A percentile compares a stretch with the other conserved stretches of the same genome.
phyloP scores from a whole-genome alignment of 2,329 filamentous ascomycete species.

The Talaromyces sp. region DNA sequence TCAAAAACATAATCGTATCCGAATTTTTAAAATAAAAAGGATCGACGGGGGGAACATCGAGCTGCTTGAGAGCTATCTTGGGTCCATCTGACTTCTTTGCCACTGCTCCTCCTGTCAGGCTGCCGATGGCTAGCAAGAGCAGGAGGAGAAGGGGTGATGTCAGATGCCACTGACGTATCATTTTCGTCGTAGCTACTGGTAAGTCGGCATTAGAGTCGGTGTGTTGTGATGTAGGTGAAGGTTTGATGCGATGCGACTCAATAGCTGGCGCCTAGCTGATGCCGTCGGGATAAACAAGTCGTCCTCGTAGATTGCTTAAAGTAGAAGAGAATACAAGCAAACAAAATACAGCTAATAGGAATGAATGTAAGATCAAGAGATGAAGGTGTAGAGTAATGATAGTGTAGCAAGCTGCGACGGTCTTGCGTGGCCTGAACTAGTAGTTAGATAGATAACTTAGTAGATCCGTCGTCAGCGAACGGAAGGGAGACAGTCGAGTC shows the following conservation, averaged over 20 bases:
- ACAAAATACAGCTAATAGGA: neutral
- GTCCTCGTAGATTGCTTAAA: neutral
- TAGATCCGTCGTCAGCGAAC: neutral
- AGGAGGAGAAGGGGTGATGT: slow-evolving; percentile 54
- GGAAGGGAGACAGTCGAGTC: neutral
- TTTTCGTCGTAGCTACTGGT: slow-evolving; percentile 36
- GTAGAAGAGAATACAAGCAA: neutral
- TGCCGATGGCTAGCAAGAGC: slow-evolving; percentile 44
- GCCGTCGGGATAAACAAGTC: neutral
- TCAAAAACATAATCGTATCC: slow-evolving; percentile 72
- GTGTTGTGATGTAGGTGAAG: neutral
- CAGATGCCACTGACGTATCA: slow-evolving; percentile 45
- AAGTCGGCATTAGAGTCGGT: slow-evolving; percentile 17
- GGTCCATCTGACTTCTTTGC: slow-evolving; percentile 59
- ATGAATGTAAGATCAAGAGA: neutral
- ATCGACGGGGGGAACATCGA: slow-evolving; percentile 63
- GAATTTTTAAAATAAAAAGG: slow-evolving; percentile 91
- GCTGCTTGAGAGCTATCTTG: slow-evolving; percentile 59
- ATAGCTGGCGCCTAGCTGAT: neutral
- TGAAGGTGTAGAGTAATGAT: neutral
- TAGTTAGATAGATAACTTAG: neutral
- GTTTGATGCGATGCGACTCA: neutral
- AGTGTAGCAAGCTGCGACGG: slow-evolving; percentile 1
- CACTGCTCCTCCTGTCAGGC: slow-evolving; percentile 14
- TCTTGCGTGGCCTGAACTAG: slow-evolving; percentile 7